Percentiles rank a stretch among this genome's conserved stretches.
These are phyloP conservation scores for Salvia hispanica DNA, from an alignment of 257 asterid species.

Conservation along the genomic window DNA sequence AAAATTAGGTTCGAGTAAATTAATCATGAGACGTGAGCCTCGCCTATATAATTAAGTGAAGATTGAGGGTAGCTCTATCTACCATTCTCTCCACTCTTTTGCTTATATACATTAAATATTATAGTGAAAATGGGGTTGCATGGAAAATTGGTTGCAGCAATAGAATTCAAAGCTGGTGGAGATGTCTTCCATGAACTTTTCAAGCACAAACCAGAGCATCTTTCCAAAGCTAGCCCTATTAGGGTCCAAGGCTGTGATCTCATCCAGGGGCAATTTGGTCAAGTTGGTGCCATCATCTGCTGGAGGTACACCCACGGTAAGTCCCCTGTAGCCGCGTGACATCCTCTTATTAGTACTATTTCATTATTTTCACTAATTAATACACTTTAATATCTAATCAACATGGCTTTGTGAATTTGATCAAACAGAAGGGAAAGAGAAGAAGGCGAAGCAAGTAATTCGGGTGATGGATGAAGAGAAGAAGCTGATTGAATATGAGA, in stretches of 20 bases:
- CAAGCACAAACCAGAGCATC: not conserved
- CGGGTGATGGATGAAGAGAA: not conserved
- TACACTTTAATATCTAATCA: no score
- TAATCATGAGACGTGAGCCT: not conserved
- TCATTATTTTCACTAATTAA: no score
- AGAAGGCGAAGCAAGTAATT: not conserved
- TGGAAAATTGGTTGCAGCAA: constrained; percentile 14
- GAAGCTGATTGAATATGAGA: not conserved
- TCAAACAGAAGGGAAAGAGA: constrained; percentile 9
- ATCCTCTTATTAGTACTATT: not conserved
- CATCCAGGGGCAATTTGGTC: constrained; percentile 1
- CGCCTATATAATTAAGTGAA: constrained; percentile 6
- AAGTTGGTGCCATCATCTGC: constrained; percentile 13
- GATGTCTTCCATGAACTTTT: constrained; percentile 22
- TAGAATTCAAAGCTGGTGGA: constrained; percentile 22
- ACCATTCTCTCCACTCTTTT: not conserved
- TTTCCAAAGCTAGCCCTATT: not conserved
- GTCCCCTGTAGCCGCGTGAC: not conserved
- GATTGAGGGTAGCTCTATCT: not conserved
- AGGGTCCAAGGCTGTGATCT: constrained; percentile 11
- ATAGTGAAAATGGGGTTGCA: constrained; percentile 6
- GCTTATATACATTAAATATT: no score
- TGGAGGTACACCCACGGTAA: constrained; percentile 20
- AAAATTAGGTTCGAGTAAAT: no score
- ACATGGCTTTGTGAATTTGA: not conserved